Conservation (phyloP, 2,329 filamentous ascomycete genomes). For the Xylaria sp. region DNA sequence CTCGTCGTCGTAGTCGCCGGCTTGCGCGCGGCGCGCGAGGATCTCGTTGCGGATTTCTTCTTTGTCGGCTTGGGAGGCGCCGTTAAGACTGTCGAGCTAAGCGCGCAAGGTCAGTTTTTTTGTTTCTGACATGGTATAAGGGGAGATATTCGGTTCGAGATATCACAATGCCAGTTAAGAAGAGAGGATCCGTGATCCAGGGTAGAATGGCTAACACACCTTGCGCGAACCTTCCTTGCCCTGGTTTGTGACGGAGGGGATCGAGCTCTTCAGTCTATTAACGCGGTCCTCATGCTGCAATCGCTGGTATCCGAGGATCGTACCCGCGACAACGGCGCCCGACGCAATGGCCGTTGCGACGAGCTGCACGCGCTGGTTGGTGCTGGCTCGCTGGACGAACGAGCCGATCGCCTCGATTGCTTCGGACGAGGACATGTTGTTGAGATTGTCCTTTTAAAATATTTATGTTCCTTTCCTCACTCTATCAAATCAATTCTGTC, state of each 20-base stretch:
- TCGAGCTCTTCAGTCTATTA: conserved; percentile 54
- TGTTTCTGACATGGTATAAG: neutral
- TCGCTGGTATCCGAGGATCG: conserved; percentile 57
- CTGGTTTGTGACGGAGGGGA: conserved; percentile 40
- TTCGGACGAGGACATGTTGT: neutral
- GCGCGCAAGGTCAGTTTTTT: conserved; percentile 20
- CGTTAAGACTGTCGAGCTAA: conserved; percentile 58
- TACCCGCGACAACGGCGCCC: conserved; percentile 54
- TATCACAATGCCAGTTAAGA: neutral
- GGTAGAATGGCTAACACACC: conserved; percentile 26
- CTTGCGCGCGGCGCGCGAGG: conserved; percentile 55
- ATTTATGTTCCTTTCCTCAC: neutral
- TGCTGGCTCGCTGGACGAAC: conserved; percentile 40
- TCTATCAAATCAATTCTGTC: neutral
- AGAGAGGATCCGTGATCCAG: no score
- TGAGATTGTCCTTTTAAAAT: neutral
- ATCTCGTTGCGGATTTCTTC: conserved; percentile 57
- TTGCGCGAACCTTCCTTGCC: conserved; percentile 34
- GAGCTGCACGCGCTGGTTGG: conserved; percentile 54
- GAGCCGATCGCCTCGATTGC: conserved; percentile 31
- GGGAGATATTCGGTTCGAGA: neutral
- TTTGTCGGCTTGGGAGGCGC: conserved; percentile 42
- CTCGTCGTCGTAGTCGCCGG: conserved; percentile 64
- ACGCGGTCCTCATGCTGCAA: conserved; percentile 51
- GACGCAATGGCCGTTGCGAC: conserved; percentile 65